Percentiles rank a stretch among this genome's conserved stretches.
These are phyloP conservation scores for Hymenoscyphus salicellus DNA, from an alignment of 2,329 filamentous ascomycete genomes.

Conservation along the genomic window DNA sequence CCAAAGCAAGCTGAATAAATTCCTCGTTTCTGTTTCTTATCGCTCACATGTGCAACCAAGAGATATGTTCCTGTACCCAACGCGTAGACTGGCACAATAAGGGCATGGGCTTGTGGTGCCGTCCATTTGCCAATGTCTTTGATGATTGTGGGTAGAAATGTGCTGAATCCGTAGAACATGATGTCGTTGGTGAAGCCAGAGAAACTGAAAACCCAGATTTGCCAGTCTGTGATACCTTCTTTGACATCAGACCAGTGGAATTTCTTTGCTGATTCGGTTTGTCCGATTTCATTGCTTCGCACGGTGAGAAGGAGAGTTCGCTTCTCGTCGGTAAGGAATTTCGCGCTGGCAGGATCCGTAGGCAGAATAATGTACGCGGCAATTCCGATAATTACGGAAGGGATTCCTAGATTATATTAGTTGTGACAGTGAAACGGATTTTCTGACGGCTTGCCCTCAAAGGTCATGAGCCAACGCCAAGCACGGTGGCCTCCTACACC, in stretches of 20 bases:
- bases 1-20: conserved; percentile 53
- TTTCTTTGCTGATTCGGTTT: conserved; percentile 47
- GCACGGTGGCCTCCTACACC: conserved; percentile 54
- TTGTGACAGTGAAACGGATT: too few species aligned
- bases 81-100: conserved; percentile 67
- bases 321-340: conserved; percentile 54
- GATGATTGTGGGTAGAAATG: conserved; percentile 69
- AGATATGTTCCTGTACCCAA: conserved; percentile 62
- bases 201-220: conserved; percentile 58
- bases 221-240: conserved; percentile 60
- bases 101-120: conserved; percentile 57
- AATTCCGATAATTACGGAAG: conserved; percentile 53
- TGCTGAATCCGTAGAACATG: conserved; percentile 66
- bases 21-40: conserved; percentile 55
- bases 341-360: conserved; percentile 56
- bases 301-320: conserved; percentile 30
- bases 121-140: conserved; percentile 56
- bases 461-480: conserved; percentile 55
- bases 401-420: conserved; percentile 35
- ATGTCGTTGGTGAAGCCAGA: conserved; percentile 61
- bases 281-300: conserved; percentile 45
- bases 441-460: neutral
- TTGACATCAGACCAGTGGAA: conserved; percentile 58
- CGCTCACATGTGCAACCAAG: conserved; percentile 54
- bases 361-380: conserved; percentile 55